These are phyloP conservation scores for Trypanosoma conorhini DNA, from an alignment of 208 protist species.

Conservation along the genomic window DNA sequence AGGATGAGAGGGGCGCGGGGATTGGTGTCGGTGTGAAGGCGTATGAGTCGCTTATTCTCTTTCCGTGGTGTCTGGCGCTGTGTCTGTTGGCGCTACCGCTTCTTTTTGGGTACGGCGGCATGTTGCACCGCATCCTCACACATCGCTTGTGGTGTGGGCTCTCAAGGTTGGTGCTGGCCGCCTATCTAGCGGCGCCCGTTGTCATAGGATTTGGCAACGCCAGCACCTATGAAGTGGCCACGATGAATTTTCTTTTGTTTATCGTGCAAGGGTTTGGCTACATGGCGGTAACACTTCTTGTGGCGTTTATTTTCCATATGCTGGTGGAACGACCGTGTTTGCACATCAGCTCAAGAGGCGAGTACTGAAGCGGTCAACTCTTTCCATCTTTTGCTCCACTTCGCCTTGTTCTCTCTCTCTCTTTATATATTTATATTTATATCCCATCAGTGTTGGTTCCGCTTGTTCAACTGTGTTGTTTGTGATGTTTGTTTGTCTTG, in stretches of 20 bases:
- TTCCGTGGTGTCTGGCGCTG: slow-evolving; percentile 32
- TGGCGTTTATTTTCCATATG: slow-evolving; percentile 32
- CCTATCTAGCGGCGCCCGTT: slow-evolving; percentile 26
- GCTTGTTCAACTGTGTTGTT: too few relatives aligned
- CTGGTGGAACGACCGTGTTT: slow-evolving; percentile 30
- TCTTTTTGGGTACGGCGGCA: slow-evolving; percentile 36
- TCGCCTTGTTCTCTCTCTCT: neutral
- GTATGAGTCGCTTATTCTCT: slow-evolving; percentile 29
- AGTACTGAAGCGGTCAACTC: slow-evolving; percentile 15
- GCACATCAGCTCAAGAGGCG: slow-evolving; percentile 28
- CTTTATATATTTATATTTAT: slow-evolving; percentile 4
- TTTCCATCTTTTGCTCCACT: neutral
- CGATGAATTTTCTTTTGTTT: slow-evolving; percentile 23
- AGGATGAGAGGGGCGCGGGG: neutral
- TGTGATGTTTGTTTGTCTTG: too few relatives aligned
- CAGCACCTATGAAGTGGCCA: slow-evolving; percentile 9
- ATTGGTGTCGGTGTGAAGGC: slow-evolving; percentile 5
- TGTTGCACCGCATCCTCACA: slow-evolving; percentile 23
- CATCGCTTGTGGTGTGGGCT: slow-evolving; percentile 36
- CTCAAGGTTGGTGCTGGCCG: slow-evolving; percentile 27
- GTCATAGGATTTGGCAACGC: slow-evolving; percentile 33
- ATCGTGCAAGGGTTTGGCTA: slow-evolving; percentile 25
- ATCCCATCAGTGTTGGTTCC: too few relatives aligned
- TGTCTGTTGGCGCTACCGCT: slow-evolving; percentile 20
- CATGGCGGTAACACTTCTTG: slow-evolving; percentile 16